Evolutionary conservation across 768 basidiomycete species (phyloP).

Genomic region (Termitomyces sp.): DNA sequence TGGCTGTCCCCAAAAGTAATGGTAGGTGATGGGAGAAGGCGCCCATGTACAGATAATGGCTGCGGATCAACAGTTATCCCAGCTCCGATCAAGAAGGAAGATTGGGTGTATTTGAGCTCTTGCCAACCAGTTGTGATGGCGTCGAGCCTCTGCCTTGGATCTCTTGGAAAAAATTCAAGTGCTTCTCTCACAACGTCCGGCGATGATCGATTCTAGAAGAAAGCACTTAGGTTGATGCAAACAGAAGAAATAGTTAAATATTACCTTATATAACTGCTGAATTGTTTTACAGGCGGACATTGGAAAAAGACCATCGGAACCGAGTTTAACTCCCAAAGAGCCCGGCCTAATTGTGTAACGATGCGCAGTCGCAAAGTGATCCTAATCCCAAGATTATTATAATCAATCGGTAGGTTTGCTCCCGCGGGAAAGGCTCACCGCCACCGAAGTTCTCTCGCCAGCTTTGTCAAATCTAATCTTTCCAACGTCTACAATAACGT

Average conservation of each 20-base stretch:
- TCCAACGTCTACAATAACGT: constrained; percentile 22
- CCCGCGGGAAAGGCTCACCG: constrained; percentile 11
- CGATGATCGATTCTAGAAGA: constrained; percentile 20
- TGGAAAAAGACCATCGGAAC: constrained; percentile 22
- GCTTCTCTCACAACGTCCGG: constrained; percentile 25
- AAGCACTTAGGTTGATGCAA: not conserved
- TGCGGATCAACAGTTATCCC: constrained; percentile 25
- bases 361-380: constrained; percentile 21
- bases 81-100: constrained; percentile 35
- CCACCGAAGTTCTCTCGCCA: constrained; percentile 19
- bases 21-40: constrained; percentile 25
- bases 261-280: constrained; percentile 25
- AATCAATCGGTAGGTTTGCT: not conserved
- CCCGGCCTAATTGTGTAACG: constrained; percentile 15
- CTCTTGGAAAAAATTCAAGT: constrained; percentile 20
- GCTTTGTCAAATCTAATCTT: constrained; percentile 19
- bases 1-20: constrained; percentile 22
- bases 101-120: constrained; percentile 29
- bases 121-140: constrained; percentile 23
- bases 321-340: constrained; percentile 22
- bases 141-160: constrained; percentile 16
- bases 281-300: constrained; percentile 19
- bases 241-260: not conserved
- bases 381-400: constrained; percentile 10
- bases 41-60: constrained; percentile 28